Base-by-base conservation (phyloP, 2,329 filamentous ascomycete species). In the Apiospora saccharicola region DNA sequence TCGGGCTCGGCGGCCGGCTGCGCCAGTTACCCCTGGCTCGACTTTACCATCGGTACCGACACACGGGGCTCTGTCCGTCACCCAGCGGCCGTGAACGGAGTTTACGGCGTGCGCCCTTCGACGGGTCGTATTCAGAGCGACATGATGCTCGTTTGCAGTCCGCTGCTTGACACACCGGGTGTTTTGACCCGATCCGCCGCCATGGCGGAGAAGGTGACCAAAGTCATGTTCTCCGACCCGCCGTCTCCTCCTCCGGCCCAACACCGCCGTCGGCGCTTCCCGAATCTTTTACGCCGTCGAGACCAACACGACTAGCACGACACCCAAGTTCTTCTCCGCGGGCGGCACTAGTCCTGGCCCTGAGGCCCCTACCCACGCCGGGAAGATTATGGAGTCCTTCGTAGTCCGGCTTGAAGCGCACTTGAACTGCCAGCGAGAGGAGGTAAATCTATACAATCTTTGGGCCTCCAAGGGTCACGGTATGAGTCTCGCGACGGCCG, bases 31-130 rank as follows among this genome's bases (percentile, higher is more conserved):
- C 30, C 70, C n/a, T 75, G 75, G 75, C 68, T 76, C 14, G 75
- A 77, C 71, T 75, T 77, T 47, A 72, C 75, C 14, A 34, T 76
- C 8, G 75, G 76, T 44, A 76, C 72, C 1, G 76, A 77, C 41
- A 76, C 73, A 4, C 74, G 74, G 12, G 75, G 73, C 24, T 77
- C 75, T 2, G 72, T 77, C 14, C 68, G 76, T 10, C 73, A 75
- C 37, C 75, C 75, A 0, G 73, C 76, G 2, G 75, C 71, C 12
- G 72, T 76, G 5, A 73, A 75, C 53, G 75, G 74, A 19, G 10
- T 76, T 1, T 77, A 75, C 57, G 74, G 76, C 7, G 69, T 74
- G 19, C 51, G 76, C 2, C 74, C 75, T 1, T 74, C 75, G 0
- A 47, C 2, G 3, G 74, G 71, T 2, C 67, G 67, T 8, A 46